Evolutionary conservation across 139 green algal species (phyloP).

Genomic region (Desmodesmus armatus): DNA sequence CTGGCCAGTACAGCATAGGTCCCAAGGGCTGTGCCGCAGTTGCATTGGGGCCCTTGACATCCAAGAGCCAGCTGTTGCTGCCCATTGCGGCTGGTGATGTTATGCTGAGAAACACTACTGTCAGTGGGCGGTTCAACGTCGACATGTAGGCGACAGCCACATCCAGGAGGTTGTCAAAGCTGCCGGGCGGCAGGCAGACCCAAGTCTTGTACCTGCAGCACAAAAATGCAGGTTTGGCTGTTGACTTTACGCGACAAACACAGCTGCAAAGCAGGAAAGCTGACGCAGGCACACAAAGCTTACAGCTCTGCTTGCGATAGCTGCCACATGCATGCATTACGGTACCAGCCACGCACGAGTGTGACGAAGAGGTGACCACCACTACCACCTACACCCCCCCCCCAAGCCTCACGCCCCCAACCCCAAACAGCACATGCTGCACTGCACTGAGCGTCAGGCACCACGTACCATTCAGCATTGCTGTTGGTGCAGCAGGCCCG

Average conservation of each 20-base stretch:
- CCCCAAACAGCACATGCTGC: background rate
- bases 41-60: background rate
- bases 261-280: background rate
- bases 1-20: background rate
- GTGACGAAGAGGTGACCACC: no score
- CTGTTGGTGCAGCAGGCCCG: background rate
- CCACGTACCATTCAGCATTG: background rate
- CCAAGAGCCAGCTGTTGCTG: background rate
- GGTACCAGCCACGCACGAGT: no score
- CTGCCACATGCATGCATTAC: background rate
- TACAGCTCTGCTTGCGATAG: background rate
- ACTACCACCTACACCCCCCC: no score
- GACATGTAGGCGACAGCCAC: background rate
- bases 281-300: background rate
- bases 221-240: background rate
- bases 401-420: no score
- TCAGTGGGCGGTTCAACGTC: background rate
- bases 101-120: conserved; percentile 8
- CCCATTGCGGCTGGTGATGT: background rate
- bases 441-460: background rate
- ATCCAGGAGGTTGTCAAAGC: conserved; percentile 12
- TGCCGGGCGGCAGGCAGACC: background rate
- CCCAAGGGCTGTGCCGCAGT: background rate
- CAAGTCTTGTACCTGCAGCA: background rate
- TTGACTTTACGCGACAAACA: background rate